phyloP scores from a whole-genome alignment of 1,284 basidiomycete genomes.

The Rhodotorula sp. region DNA sequence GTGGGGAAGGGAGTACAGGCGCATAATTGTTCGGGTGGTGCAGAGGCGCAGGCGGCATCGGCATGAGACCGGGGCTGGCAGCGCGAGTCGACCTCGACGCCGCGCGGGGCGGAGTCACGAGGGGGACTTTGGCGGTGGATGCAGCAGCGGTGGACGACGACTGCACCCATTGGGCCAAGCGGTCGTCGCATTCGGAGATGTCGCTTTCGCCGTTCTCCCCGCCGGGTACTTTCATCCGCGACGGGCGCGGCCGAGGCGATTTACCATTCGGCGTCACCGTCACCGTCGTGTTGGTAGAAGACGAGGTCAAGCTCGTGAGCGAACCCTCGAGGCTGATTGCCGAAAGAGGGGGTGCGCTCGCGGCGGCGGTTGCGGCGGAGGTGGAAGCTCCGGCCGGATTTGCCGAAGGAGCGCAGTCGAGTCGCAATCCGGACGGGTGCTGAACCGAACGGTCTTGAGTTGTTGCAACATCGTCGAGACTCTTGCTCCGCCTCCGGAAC shows the following conservation, averaged over 20 bases:
- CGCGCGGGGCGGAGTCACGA: not conserved
- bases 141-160: slow-evolving; percentile 3
- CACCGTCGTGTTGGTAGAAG: not conserved
- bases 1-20: slow-evolving; percentile 24
- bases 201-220: not conserved
- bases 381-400: not conserved
- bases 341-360: not conserved
- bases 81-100: not conserved
- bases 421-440: not conserved
- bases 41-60: not conserved
- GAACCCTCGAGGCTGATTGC: not conserved
- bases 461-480: slow-evolving; percentile 33
- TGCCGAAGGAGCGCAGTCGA: too few relatives aligned
- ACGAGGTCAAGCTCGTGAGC: not conserved
- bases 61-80: not conserved
- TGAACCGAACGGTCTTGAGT: too few relatives aligned
- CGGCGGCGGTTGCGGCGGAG: too few relatives aligned
- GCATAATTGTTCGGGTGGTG: slow-evolving; percentile 10
- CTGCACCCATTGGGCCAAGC: slow-evolving; percentile 19
- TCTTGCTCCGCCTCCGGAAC: slow-evolving; percentile 20
- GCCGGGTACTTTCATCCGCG: too few relatives aligned
- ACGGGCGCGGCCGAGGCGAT: not conserved
- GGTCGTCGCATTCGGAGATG: not conserved
- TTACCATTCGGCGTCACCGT: not conserved
- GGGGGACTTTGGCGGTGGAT: too few relatives aligned